Base-by-base conservation (phyloP, 805 yeast genomes). In the Kuraishia borneana region DNA sequence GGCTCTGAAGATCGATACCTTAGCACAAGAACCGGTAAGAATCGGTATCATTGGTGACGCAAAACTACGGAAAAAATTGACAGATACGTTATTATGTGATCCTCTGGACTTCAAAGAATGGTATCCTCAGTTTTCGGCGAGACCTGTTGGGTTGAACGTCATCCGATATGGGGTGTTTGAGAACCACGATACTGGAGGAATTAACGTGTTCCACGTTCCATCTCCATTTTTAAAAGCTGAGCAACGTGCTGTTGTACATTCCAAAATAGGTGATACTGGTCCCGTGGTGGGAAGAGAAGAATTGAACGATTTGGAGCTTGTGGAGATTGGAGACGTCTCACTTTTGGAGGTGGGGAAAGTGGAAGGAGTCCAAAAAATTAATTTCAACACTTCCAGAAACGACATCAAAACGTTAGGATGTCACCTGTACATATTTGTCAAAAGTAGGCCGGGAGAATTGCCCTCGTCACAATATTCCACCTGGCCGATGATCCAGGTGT, bases 221-320 rank as follows among this genome's bases (percentile, higher is more conserved):
- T 43, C 61, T 0, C 59, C 61, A 12, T 44, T 56, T 31, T 33
- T 56, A 28, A 50, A 37, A 34, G 37, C 38, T 23, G 58, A 54
- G 2, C 36, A 45, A 9, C 41, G 61, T 28, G 44, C 52, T 9
- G 39, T 50, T 12, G 55, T 48, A 34, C 49, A 47, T 37, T 48
- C 43, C 10, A 41, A 50, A n/a, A 33, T 41, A 1, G 53, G 51
- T 9, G 31, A 45, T 7, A 37, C 39, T 18, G 21, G 16, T 9
- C 12, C 12, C 27, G 33, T 21, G 7, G 32, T 53, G 12, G 38
- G 43, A 7, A 41, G 50, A 33, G 45, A 43, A 2, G 17, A 45
- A 14, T 53, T 54, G 34, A 53, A 56, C 38, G 44, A 53, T 28
- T 34, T 55, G 7, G 56, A 55, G 29, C 40, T 57, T 19, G 28